Base-by-base conservation (phyloP, 2,329 filamentous ascomycete genomes). In the Mycosphaerella sp. region DNA sequence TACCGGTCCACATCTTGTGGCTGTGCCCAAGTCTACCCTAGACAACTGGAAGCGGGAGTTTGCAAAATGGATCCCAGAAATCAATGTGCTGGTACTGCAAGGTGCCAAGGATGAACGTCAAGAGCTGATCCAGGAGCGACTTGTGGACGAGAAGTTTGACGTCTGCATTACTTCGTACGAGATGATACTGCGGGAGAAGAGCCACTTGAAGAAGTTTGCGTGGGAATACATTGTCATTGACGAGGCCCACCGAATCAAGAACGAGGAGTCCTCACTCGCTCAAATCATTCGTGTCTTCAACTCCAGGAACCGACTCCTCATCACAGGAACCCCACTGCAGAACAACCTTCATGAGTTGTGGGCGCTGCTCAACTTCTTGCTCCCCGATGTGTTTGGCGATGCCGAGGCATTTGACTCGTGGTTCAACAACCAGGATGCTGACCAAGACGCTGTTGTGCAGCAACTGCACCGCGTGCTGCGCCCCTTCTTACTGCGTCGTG, bases 181-280 rank as follows among this genome's bases (percentile, higher is more conserved):
- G 70, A 97, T 98, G 91, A 89, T 98, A 53, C 77, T 98, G 10
- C 83, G 93, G 52, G 93, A 98, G 68, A 97, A 98, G 74, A 78
- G 87, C 1, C 89, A 95, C 61, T 71, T 98, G 60, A 95, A 93
- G 74, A 97, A 97, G 70, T 95, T 98, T 68, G 90, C 93, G 0
- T 98, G 93, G 93, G 91, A 98, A 69, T 98, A 98, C 71, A 98
- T 98, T 70, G 95, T 98, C 61, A 95, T 98, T 58, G 93, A 98
- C 64, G 93, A 98, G 66, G 85, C 93, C 2, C 93, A 98, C 70
- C 89, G 93, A 54, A 98, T 98, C 79, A 98, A 98, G 76, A 98
- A 98, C 71, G 93, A 98, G 68, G 89, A 97, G 69, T 98, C 93
- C 0, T 96, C 93, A 0, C 78, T 98, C 2, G 90, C 93, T 2